These are phyloP conservation scores for Euphrasia arctica DNA, from an alignment of 305 asterid genomes.

Conservation along the genomic window DNA sequence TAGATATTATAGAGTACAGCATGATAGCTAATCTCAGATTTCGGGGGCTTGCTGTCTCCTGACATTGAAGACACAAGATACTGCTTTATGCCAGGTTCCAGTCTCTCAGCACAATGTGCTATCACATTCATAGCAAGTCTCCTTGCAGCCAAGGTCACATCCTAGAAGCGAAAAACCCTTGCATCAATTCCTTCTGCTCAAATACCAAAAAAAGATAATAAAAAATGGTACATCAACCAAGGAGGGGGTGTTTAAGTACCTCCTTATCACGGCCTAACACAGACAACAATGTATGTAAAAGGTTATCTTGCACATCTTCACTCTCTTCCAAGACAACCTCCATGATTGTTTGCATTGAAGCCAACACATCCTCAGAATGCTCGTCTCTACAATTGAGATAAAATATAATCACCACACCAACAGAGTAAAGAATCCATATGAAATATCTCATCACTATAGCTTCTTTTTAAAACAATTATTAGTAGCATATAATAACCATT, in stretches of 20 bases:
- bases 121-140: slow-evolving; percentile 85
- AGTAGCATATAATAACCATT: slow-evolving; percentile 12
- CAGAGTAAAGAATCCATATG: neutral
- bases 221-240: slow-evolving; percentile 20
- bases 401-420: slow-evolving; percentile 26
- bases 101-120: slow-evolving; percentile 71
- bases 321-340: slow-evolving; percentile 89
- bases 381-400: slow-evolving; percentile 60
- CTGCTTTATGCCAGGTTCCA: slow-evolving; percentile 87
- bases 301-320: slow-evolving; percentile 81
- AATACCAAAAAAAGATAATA: slow-evolving; percentile 1
- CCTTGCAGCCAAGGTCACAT: slow-evolving; percentile 61
- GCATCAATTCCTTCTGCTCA: slow-evolving; percentile 23
- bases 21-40: slow-evolving; percentile 61
- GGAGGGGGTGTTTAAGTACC: slow-evolving; percentile 36
- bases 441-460: slow-evolving; percentile 8
- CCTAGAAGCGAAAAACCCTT: slow-evolving; percentile 46
- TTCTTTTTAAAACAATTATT: slow-evolving; percentile 10
- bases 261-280: slow-evolving; percentile 73
- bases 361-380: slow-evolving; percentile 81
- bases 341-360: slow-evolving; percentile 95
- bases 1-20: slow-evolving; percentile 77
- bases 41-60: slow-evolving; percentile 58
- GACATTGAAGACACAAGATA: slow-evolving; percentile 87
- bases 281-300: slow-evolving; percentile 63